These are phyloP conservation scores for Sphagnum tenellum DNA, from an alignment of 225 moss, liverwort and hornwort species.

Conservation along the genomic window DNA sequence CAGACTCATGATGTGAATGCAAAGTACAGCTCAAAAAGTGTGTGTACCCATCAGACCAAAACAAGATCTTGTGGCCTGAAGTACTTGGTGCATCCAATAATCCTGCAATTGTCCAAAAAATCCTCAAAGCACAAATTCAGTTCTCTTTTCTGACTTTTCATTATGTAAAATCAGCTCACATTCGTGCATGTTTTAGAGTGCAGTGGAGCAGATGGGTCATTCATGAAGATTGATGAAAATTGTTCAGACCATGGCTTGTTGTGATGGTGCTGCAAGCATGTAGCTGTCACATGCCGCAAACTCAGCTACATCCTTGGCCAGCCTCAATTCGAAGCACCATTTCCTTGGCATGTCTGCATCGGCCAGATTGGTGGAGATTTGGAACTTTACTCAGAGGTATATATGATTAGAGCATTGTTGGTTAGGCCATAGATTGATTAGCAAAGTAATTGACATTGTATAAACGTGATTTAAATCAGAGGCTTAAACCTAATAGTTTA, in stretches of 20 bases:
- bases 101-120: conserved; percentile 5
- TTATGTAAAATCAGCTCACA: neutral
- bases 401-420: no score
- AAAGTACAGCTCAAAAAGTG: conserved; percentile 8
- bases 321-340: conserved; percentile 18
- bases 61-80: no score
- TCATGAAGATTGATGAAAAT: neutral
- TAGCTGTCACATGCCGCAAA: conserved; percentile 20
- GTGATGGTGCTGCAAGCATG: conserved; percentile 25
- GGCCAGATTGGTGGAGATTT: neutral
- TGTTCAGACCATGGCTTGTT: conserved; percentile 24
- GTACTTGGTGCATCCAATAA: conserved; percentile 25
- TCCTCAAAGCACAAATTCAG: no score
- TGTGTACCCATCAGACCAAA: no score
- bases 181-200: neutral
- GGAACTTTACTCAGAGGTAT: no score
- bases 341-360: conserved; percentile 2
- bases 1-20: conserved; percentile 3
- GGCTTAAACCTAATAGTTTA: no score
- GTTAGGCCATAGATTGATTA: no score
- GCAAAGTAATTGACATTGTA: no score
- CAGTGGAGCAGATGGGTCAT: neutral
- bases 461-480: no score
- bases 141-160: no score
- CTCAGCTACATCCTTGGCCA: conserved; percentile 11